Percentiles rank a stretch among this genome's conserved stretches.
phyloP scores from a whole-genome alignment of 176 grass and related monocot genomes.

The Musa troglodytarum region DNA sequence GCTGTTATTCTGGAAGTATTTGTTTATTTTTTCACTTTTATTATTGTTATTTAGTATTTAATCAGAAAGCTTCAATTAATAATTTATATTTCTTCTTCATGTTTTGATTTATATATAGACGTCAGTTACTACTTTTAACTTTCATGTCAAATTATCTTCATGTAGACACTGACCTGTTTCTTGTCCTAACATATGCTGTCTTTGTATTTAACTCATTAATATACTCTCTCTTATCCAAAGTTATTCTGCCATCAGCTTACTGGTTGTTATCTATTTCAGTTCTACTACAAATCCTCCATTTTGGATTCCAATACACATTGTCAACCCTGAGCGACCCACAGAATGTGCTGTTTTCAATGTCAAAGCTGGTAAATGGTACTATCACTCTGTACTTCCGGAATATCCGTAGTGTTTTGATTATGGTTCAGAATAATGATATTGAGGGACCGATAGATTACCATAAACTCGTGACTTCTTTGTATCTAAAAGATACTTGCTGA shows the following conservation, averaged over 20 bases:
- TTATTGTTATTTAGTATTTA: too few species aligned
- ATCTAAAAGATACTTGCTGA: background rate
- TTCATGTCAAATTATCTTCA: background rate
- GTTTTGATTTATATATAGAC: background rate
- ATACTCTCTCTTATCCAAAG: background rate
- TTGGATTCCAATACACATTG: constrained; percentile 97
- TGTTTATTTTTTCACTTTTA: too few species aligned
- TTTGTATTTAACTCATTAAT: background rate
- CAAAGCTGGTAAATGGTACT: constrained; percentile 65
- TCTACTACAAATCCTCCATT: constrained; percentile 85
- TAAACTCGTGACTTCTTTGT: too few species aligned
- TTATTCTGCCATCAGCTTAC: background rate
- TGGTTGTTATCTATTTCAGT: constrained; percentile 26
- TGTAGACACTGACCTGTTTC: background rate
- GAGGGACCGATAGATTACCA: background rate
- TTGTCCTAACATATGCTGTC: background rate
- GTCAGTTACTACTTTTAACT: background rate
- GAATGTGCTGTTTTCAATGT: constrained; percentile 94
- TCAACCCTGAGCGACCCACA: constrained; percentile 96
- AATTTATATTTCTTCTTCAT: background rate
- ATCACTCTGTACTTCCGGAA: background rate
- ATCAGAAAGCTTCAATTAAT: too few species aligned
- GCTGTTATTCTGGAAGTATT: too few species aligned
- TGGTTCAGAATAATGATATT: background rate
- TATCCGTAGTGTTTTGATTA: background rate